Evolutionary conservation across 805 yeast species (phyloP).

Genomic region (Cyberlindnera xishuangbannaensis): DNA sequence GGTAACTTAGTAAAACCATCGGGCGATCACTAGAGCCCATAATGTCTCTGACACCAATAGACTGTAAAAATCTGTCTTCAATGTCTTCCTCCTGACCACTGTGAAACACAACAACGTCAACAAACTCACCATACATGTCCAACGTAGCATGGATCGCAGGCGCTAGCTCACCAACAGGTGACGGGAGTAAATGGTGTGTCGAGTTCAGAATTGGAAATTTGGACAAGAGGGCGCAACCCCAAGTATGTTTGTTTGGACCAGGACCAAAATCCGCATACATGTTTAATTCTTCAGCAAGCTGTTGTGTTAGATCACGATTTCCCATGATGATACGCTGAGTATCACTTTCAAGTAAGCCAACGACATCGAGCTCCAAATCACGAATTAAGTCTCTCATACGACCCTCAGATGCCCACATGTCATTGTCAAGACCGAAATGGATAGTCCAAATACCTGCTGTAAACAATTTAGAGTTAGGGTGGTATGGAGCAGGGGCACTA

Average conservation of each 20-base stretch:
- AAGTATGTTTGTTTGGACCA: slow-evolving; percentile 95
- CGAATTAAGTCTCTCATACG: slow-evolving; percentile 79
- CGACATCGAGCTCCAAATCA: slow-evolving; percentile 86
- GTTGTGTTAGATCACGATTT: slow-evolving; percentile 88
- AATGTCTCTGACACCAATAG: slow-evolving; percentile 64
- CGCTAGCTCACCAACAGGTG: slow-evolving; percentile 97
- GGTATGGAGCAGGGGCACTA: slow-evolving; percentile 59
- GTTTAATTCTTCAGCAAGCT: slow-evolving; percentile 84
- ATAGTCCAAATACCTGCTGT: slow-evolving; percentile 99
- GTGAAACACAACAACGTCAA: slow-evolving; percentile 96
- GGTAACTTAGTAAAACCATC: slow-evolving; percentile 78
- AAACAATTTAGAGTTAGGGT: slow-evolving; percentile 61
- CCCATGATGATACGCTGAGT: slow-evolving; percentile 94
- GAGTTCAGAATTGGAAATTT: slow-evolving; percentile 91
- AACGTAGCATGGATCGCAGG: slow-evolving; percentile 97
- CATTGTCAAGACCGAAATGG: slow-evolving; percentile 95
- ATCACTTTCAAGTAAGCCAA: slow-evolving; percentile 88
- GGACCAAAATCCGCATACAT: slow-evolving; percentile 98
- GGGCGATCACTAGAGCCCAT: slow-evolving; percentile 85
- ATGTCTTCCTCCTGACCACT: slow-evolving; percentile 97
- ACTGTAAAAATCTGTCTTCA: slow-evolving; percentile 87
- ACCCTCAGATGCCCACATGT: slow-evolving; percentile 94
- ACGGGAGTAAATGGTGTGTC: slow-evolving; percentile 86
- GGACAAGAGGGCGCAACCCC: slow-evolving; percentile 93
- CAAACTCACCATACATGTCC: slow-evolving; percentile 78